These are phyloP conservation scores for Talaromyces sp. DNA, from an alignment of 2,329 filamentous ascomycete species.

Conservation along the genomic window DNA sequence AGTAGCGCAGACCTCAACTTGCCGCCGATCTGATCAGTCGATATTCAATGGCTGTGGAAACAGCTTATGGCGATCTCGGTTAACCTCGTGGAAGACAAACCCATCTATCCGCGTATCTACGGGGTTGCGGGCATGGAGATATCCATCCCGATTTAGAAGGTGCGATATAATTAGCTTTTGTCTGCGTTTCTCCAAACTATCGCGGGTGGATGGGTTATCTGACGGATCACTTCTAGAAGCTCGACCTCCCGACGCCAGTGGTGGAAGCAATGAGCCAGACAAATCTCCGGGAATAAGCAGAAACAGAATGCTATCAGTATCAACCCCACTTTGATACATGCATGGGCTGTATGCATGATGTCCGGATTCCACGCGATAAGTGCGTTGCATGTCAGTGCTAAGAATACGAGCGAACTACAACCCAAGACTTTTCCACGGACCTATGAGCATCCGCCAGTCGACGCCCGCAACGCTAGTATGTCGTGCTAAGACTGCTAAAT, in stretches of 20 bases:
- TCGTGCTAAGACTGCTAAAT: background rate
- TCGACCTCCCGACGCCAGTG: background rate
- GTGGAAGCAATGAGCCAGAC: background rate
- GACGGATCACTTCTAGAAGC: background rate
- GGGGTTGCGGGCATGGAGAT: background rate
- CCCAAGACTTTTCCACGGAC: background rate
- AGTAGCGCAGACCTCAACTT: conserved; percentile 5
- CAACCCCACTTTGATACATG: background rate
- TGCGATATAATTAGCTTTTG: background rate
- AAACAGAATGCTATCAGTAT: background rate
- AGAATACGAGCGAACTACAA: background rate
- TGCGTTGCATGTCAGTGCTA: background rate
- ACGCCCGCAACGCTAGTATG: background rate
- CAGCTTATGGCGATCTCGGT: background rate
- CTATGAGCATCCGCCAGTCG: background rate
- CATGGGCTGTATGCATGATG: background rate
- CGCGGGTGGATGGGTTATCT: background rate
- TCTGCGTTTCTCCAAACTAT: too few relatives aligned
- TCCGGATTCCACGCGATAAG: conserved; percentile 6
- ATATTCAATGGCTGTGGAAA: background rate
- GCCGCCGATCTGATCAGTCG: background rate
- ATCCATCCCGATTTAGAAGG: background rate
- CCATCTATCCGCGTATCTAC: background rate
- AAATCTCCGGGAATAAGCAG: background rate
- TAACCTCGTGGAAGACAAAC: background rate